Conservation (phyloP, 148 eudicot genomes). For the Beta vulgaris region DNA sequence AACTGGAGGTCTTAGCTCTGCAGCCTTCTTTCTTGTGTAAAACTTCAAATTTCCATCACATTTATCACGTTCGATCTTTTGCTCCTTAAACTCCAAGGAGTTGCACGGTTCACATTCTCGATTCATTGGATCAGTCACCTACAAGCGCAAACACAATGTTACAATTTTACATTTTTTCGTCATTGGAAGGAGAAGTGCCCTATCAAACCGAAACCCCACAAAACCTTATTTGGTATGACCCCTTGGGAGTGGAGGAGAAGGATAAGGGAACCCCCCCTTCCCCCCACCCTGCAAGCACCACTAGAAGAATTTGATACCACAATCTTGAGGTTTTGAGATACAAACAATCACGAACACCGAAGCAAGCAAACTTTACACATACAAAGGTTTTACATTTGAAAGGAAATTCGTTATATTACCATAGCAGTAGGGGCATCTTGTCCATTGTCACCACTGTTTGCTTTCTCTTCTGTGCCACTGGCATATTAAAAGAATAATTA, state of each 20-base stretch:
- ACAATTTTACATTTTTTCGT: constrained; percentile 2
- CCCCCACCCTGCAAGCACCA: no score
- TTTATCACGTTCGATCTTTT: constrained; percentile 25
- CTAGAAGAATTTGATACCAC: no score
- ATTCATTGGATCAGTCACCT: constrained; percentile 32
- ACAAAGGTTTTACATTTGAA: background rate
- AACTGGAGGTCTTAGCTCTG: constrained; percentile 30
- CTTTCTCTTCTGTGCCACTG: constrained; percentile 31
- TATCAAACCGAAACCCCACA: no score
- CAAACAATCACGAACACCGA: no score
- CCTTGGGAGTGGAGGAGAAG: no score
- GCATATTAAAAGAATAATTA: constrained; percentile 7
- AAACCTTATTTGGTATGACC: no score
- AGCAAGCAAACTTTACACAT: background rate
- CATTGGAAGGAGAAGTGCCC: no score
- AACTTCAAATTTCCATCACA: constrained; percentile 26
- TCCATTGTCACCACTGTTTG: constrained; percentile 23
- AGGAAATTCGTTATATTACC: constrained; percentile 28
- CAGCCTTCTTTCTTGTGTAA: constrained; percentile 50
- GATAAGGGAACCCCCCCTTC: no score
- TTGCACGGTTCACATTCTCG: constrained; percentile 19
- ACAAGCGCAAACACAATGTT: background rate
- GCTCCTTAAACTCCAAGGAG: constrained; percentile 12
- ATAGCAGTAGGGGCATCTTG: constrained; percentile 18
- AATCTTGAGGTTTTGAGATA: no score